Base-by-base conservation (phyloP, 768 basidiomycete genomes). In the Podaxis sp. region DNA sequence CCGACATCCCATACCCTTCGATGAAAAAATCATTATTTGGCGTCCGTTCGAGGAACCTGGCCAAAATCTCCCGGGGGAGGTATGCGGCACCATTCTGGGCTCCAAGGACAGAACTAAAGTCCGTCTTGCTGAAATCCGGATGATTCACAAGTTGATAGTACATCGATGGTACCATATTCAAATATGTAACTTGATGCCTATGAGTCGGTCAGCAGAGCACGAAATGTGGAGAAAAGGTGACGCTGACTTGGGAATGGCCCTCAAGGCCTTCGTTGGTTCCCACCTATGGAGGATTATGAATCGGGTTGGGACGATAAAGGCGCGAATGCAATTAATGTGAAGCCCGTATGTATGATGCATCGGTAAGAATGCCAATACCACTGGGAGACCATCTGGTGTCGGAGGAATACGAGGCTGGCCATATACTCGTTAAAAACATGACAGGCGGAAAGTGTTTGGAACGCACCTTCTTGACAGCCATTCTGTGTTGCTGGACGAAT, bases 1-100 rank as follows among this genome's bases (percentile, higher is more conserved):
- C 88, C 0, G 87, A 88, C 80, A 89, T 83, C 26, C 89, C 90
- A 64, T 87, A 91, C 0, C 88, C 88, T 86, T 60, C 30, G 7
- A 49, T 56, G 4, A 83, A 69, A 0, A 68, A 64, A 0, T 71
- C 68, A 10, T 77, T 73, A n/a, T 67, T 61, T 0, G 79, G 73
- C 7, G 80, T 63, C 2, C 82, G 52, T 52, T 68, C 51, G 20
- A 66, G 46, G 17, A 87, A 68, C 55, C 77, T 79, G 20, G 73
- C 69, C 0, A 74, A 74, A 8, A 91, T 76, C 17, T 82, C 77
- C 1, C 81, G 78, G 0, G 90, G 86, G n/a, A 90, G 80, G 67
- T 89, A 84, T 2, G 90, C 88, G 0, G 87, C 90, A 7, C 89
- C 89, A 59, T 79, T 81, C 12, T 69, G 73, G 22, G 85, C 65